Conservation (phyloP, 1,284 basidiomycete genomes). For the Amylostereum areolatum region DNA sequence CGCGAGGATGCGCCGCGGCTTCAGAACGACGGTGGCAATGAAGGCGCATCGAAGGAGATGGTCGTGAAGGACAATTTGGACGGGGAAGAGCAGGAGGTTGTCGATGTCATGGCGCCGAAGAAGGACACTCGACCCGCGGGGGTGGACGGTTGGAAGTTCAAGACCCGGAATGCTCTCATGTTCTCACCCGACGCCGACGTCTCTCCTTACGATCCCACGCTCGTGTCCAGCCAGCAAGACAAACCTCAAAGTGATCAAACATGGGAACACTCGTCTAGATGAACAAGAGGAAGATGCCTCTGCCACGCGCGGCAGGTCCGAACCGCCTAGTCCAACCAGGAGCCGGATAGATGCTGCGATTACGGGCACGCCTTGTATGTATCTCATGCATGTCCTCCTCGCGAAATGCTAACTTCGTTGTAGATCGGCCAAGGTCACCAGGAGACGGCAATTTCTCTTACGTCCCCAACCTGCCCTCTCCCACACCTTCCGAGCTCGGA, state of each 20-base stretch:
- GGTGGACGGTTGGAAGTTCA: constrained; percentile 85
- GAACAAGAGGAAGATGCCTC: constrained; percentile 52
- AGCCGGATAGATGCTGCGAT: constrained; percentile 89
- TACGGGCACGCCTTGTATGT: constrained; percentile 70
- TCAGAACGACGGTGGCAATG: constrained; percentile 25
- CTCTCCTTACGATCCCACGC: constrained; percentile 62
- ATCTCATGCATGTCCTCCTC: background rate
- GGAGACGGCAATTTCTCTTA: constrained; percentile 58
- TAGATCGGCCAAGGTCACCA: constrained; percentile 57
- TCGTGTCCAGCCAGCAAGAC: constrained; percentile 31
- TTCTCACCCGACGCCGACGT: constrained; percentile 86
- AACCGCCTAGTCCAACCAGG: constrained; percentile 79
- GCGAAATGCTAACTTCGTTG: constrained; percentile 1
- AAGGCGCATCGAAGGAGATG: constrained; percentile 26
- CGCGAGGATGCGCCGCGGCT: constrained; percentile 20
- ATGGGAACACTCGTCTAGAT: constrained; percentile 74
- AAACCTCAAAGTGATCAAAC: constrained; percentile 64
- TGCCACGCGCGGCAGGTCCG: constrained; percentile 34
- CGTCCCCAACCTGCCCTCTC: constrained; percentile 82
- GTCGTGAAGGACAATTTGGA: constrained; percentile 18
- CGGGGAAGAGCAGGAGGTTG: constrained; percentile 23
- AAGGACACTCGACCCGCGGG: constrained; percentile 65
- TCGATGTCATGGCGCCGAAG: constrained; percentile 71
- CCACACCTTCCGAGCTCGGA: constrained; percentile 74
- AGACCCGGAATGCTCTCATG: constrained; percentile 88